Percentiles rank a stretch among this genome's conserved stretches.
These are phyloP conservation scores for Suillus variegatus DNA, from an alignment of 768 basidiomycete genomes.

Conservation along the genomic window DNA sequence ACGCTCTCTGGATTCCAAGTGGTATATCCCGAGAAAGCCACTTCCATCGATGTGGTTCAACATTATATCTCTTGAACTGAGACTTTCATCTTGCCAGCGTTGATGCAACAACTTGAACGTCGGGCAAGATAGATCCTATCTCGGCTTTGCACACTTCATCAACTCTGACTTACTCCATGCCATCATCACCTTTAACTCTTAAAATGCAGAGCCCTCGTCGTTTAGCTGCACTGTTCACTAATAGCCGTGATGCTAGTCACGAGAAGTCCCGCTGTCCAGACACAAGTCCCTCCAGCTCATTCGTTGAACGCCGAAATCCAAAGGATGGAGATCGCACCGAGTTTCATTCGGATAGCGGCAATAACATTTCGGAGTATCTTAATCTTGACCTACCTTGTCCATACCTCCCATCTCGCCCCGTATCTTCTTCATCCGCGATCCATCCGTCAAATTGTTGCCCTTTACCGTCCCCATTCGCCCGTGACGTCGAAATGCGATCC, in stretches of 20 bases:
- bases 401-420: too few species aligned
- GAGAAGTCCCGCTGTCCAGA: neutral
- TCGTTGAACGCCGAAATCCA: neutral
- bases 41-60: constrained; percentile 6
- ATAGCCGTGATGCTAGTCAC: neutral
- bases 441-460: neutral
- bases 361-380: neutral
- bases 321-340: neutral
- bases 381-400: constrained; percentile 3
- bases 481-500: constrained; percentile 13
- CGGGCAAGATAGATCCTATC: neutral
- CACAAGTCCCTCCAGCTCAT: neutral
- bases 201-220: neutral
- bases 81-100: neutral
- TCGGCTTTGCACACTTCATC: neutral
- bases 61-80: neutral
- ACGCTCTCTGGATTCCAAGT: constrained; percentile 2
- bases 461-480: neutral
- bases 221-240: neutral
- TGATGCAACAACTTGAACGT: too few species aligned
- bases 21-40: constrained; percentile 7
- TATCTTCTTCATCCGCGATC: neutral
- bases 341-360: neutral
- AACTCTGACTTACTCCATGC: neutral
- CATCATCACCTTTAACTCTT: neutral